These are phyloP conservation scores for Phalaenopsis hybrid DNA, from an alignment of 116 monocot genomes.

Conservation along the genomic window DNA sequence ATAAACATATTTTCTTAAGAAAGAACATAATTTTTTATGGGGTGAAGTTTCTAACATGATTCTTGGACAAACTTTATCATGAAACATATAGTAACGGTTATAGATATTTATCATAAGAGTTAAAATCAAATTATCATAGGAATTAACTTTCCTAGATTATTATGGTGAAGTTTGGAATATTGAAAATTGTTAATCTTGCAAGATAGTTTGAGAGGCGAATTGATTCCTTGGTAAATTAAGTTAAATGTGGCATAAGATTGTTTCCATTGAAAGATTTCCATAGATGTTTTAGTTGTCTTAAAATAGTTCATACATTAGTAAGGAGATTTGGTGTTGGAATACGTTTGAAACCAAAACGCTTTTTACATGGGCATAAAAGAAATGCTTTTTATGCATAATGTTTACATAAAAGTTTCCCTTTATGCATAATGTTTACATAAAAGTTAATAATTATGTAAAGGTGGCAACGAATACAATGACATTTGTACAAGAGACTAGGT, in stretches of 20 bases:
- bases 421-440: neutral
- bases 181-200: neutral
- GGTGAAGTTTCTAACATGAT: neutral
- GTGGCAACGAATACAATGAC: neutral
- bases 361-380: neutral
- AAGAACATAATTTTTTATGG: no score
- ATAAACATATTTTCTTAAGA: neutral
- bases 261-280: neutral
- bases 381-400: neutral
- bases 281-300: neutral
- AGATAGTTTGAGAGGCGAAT: neutral
- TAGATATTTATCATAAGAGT: neutral
- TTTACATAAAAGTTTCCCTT: neutral
- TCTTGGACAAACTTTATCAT: neutral
- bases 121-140: neutral
- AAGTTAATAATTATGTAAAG: neutral
- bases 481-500: neutral
- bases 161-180: neutral
- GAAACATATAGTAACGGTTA: neutral
- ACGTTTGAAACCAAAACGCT: no score
- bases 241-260: neutral
- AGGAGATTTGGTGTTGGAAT: neutral
- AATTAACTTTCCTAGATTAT: neutral
- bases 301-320: neutral
- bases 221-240: neutral